A percentile compares a stretch with the other conserved stretches of the same genome.
phyloP scores from a whole-genome alignment of 169 alveolate species.

The Plasmodium sp. region DNA sequence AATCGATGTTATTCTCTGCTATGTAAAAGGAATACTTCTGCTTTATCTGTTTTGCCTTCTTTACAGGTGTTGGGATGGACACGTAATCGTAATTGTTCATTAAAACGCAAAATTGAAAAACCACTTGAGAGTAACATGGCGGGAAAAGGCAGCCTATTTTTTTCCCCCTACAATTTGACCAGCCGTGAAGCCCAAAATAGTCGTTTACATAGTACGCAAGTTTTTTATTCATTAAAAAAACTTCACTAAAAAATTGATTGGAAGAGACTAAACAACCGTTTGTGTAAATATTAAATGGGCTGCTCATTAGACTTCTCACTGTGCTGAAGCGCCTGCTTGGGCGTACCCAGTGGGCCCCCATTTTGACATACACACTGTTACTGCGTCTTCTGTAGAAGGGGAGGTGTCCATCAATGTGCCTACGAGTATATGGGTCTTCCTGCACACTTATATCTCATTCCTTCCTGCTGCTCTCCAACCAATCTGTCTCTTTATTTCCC shows the following conservation, averaged over 20 bases:
- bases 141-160: constrained; percentile 65
- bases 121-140: constrained; percentile 63
- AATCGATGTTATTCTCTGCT: constrained; percentile 60
- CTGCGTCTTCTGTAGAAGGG: neutral
- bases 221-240: constrained; percentile 46
- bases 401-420: neutral
- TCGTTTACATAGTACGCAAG: constrained; percentile 51
- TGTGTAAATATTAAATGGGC: constrained; percentile 44
- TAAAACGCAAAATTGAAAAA: constrained; percentile 55
- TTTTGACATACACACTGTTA: neutral
- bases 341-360: neutral
- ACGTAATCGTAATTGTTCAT: constrained; percentile 61
- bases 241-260: constrained; percentile 15
- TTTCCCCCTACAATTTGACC: neutral
- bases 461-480: neutral
- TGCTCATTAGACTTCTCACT: constrained; percentile 12
- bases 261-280: constrained; percentile 19
- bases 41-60: constrained; percentile 55
- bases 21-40: constrained; percentile 61
- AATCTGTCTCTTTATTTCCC: neutral
- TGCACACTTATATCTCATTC: neutral
- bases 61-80: constrained; percentile 67
- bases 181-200: constrained; percentile 26
- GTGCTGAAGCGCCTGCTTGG: constrained; percentile 37
- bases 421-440: neutral